Percentiles rank a stretch among this genome's conserved stretches.
Evolutionary conservation across 2,329 filamentous ascomycete genomes (phyloP).

Genomic region (Periconia sp.): DNA sequence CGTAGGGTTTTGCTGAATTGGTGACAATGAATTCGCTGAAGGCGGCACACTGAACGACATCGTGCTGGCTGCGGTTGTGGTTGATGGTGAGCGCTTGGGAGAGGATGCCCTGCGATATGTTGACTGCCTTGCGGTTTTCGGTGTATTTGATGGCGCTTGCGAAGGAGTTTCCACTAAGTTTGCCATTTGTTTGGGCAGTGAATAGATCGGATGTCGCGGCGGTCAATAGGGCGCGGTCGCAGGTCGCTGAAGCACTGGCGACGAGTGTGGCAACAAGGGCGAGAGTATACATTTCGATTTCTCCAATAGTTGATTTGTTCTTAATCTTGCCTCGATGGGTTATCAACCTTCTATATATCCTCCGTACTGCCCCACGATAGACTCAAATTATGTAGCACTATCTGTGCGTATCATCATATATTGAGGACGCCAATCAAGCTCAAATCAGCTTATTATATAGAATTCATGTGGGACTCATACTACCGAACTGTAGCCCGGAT

Average conservation of each 20-base stretch:
- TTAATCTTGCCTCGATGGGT: neutral
- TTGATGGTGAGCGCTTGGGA: conserved; percentile 26
- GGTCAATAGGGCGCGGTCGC: conserved; percentile 22
- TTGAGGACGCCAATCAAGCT: too few species aligned
- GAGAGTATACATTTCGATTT: conserved; percentile 7
- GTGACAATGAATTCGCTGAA: conserved; percentile 33
- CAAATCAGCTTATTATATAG: too few species aligned
- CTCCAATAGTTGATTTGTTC: neutral
- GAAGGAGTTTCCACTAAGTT: conserved; percentile 19
- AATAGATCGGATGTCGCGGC: conserved; percentile 21
- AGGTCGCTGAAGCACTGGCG: conserved; percentile 18
- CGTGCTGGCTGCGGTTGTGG: conserved; percentile 28
- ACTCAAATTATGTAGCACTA: too few species aligned
- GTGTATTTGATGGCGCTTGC: conserved; percentile 20
- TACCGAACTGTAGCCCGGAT: too few species aligned
- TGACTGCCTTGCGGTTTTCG: conserved; percentile 27
- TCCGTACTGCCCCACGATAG: too few species aligned
- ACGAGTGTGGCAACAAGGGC: conserved; percentile 7
- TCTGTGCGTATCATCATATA: too few species aligned
- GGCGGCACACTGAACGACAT: conserved; percentile 27
- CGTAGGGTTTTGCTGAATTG: conserved; percentile 25
- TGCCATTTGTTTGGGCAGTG: conserved; percentile 24
- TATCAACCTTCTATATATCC: too few species aligned
- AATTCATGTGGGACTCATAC: too few species aligned
- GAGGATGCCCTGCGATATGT: conserved; percentile 22